Evolutionary conservation across 805 yeast genomes (phyloP).

Genomic region (Candida germanica): DNA sequence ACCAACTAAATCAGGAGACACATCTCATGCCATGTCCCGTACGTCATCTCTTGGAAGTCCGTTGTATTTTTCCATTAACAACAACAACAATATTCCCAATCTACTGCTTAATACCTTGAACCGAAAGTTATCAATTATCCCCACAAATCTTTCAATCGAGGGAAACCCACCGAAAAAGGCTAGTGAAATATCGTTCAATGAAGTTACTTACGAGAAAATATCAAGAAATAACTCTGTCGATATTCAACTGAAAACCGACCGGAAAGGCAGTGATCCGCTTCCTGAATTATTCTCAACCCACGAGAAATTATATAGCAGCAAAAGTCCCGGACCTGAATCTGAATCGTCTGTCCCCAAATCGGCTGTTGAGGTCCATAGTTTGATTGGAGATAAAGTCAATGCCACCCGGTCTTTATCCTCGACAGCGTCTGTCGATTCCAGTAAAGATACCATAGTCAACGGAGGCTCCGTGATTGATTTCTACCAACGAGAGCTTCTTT

Average conservation of each 20-base stretch:
- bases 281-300: constrained; percentile 29
- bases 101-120: constrained; percentile 10
- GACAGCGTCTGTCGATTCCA: constrained; percentile 10
- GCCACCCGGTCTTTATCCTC: constrained; percentile 9
- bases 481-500: constrained; percentile 56
- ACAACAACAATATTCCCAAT: background rate
- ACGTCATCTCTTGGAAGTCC: constrained; percentile 23
- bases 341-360: background rate
- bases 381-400: constrained; percentile 6
- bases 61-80: constrained; percentile 13
- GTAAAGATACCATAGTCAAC: constrained; percentile 10
- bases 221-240: background rate
- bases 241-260: constrained; percentile 1
- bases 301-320: constrained; percentile 27
- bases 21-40: constrained; percentile 12
- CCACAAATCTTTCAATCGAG: constrained; percentile 23
- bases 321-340: constrained; percentile 1
- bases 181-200: constrained; percentile 21
- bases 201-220: constrained; percentile 17
- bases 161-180: background rate
- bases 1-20: background rate
- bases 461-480: constrained; percentile 32
- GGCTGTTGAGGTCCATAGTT: constrained; percentile 5
- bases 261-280: constrained; percentile 16
- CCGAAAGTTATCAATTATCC: constrained; percentile 27